Conservation (phyloP, 202 grass and related monocot species). For the Saccharum hybrid region DNA sequence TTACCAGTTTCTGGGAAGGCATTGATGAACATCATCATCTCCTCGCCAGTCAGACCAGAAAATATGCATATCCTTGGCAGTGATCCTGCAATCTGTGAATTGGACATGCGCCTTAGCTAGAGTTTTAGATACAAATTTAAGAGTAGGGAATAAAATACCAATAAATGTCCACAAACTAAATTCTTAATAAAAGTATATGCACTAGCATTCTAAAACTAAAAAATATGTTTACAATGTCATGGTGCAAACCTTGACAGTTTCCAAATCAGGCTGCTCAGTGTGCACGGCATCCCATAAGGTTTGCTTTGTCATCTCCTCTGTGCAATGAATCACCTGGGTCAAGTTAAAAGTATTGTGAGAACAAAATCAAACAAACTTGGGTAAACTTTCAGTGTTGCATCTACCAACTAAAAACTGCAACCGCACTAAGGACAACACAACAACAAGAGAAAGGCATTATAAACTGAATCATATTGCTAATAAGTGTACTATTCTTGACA, state of each 20-base stretch:
- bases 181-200: not conserved
- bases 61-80: slow-evolving; percentile 78
- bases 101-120: slow-evolving; percentile 8
- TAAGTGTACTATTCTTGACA: not conserved
- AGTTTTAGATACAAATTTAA: not conserved
- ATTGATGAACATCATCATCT: slow-evolving; percentile 99
- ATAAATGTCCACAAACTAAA: slow-evolving; percentile 9
- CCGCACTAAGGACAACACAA: not conserved
- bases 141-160: not conserved
- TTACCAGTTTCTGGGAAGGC: slow-evolving; percentile 85
- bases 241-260: slow-evolving; percentile 67
- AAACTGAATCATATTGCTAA: not conserved
- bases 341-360: not conserved
- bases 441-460: not conserved
- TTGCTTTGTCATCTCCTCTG: slow-evolving; percentile 87
- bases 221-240: not conserved
- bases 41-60: slow-evolving; percentile 89
- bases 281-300: slow-evolving; percentile 89
- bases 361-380: slow-evolving; percentile 7
- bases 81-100: slow-evolving; percentile 67
- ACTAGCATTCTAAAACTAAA: not conserved
- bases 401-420: slow-evolving; percentile 7
- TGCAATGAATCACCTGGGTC: slow-evolving; percentile 81
- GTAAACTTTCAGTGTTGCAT: slow-evolving; percentile 20
- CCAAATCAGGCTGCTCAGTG: slow-evolving; percentile 65